These are phyloP conservation scores for Saccharomyces jurei DNA, from an alignment of 805 yeast species.

Conservation along the genomic window DNA sequence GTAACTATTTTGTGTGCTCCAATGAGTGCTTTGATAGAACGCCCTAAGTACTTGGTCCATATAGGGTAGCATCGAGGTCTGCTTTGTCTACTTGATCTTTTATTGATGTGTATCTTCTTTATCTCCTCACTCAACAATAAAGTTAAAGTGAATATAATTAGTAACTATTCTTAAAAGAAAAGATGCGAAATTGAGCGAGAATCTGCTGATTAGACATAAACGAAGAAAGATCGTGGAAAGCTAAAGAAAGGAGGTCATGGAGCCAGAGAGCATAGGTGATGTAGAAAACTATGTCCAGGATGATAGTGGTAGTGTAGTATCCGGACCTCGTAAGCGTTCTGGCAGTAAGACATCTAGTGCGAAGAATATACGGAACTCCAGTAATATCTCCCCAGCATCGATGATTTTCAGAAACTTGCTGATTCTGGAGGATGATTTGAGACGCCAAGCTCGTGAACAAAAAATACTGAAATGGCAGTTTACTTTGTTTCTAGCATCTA, in stretches of 20 bases:
- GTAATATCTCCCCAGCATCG: conserved; percentile 44
- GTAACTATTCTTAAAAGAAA: not conserved
- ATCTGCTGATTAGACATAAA: not conserved
- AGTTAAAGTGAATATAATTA: not conserved
- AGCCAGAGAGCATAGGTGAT: not conserved
- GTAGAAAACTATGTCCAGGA: not conserved
- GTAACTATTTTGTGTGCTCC: conserved; percentile 67
- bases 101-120: not conserved
- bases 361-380: conserved; percentile 19
- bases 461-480: conserved; percentile 47
- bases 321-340: conserved; percentile 17
- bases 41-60: conserved; percentile 80
- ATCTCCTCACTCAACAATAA: not conserved
- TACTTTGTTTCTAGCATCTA: conserved; percentile 33
- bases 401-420: conserved; percentile 74
- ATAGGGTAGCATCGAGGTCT: conserved; percentile 53
- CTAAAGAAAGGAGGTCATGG: not conserved
- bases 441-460: conserved; percentile 74
- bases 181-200: not conserved
- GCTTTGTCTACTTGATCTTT: not conserved
- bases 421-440: conserved; percentile 75
- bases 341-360: conserved; percentile 26
- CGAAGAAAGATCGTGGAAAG: not conserved
- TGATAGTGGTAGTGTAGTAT: not conserved
- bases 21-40: conserved; percentile 59